Evolutionary conservation across 2,329 filamentous ascomycete species (phyloP), one percentile per base, ranked within the genome.

Genomic region (Cadophora sp.): DNA sequence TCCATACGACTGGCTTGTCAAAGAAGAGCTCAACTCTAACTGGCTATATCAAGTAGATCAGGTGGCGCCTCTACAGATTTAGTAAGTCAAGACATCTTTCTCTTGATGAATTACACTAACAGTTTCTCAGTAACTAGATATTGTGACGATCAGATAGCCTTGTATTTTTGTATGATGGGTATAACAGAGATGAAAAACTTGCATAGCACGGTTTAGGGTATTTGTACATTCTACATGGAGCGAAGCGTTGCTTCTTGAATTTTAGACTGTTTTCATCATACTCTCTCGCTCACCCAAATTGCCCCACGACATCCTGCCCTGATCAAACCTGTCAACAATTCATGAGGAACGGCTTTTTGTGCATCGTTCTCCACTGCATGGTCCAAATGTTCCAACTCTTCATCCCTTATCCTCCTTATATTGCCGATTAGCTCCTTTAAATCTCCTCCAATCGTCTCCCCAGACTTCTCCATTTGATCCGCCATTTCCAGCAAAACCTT

Each of bases 21-120:
- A 91, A 66, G 96, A 98, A 81, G 96, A 98, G 83, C 89, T 90
- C 76, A 94, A 93, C 73, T 93, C 94, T 66, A 97, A 97, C 78
- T 99, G 96, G 96, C 87, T 97, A 71, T 98, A 97, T 81, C 93
- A 95, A 77, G 93, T 98, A 66, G 96, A 99, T 79, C 91, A 97
- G 79, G 91, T 99, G 78, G 97, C 96, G 75, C 96, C 96, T 66
- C 84, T 99, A 81, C 94, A 97, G 82, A 98, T 99, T 76, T 99
- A 99, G 92, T 93, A 85, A 90, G 91, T 86, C 48, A 53, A 37
- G 40, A 14, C 27, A 24, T 24, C 29, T 22, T n/a, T 31, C 31
- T 27, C 9, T 26, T 14, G 27, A 19, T 53, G 29, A 53, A 14
- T 29, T 26, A 31, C 50, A 56, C 72, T 75, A 64, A 73, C 64